Percentiles rank a stretch among this genome's conserved stretches.
Evolutionary conservation across 2,329 filamentous ascomycete genomes (phyloP).

Genomic region (Fusarium paranaense): DNA sequence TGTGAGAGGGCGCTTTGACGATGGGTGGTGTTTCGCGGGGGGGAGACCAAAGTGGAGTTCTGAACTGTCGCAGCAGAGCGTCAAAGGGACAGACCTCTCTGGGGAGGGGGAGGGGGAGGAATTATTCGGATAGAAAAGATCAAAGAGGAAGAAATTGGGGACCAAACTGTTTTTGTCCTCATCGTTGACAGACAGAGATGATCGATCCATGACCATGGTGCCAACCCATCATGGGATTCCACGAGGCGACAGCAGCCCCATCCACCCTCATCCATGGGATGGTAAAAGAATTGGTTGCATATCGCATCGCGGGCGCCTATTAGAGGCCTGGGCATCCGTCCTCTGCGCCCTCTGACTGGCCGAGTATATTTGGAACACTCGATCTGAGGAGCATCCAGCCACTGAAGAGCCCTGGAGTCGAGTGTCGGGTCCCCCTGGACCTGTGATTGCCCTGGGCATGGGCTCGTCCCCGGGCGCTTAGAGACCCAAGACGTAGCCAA

Average conservation of each 20-base stretch:
- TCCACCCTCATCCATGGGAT: not conserved
- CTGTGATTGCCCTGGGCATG: constrained; percentile 16
- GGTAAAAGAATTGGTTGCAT: constrained; percentile 16
- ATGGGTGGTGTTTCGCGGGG: constrained; percentile 41
- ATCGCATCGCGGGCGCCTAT: constrained; percentile 40
- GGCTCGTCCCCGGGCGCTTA: constrained; percentile 40
- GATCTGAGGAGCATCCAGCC: constrained; percentile 22
- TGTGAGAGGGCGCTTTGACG: constrained; percentile 34
- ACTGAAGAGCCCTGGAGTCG: constrained; percentile 16
- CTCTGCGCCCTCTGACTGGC: constrained; percentile 39
- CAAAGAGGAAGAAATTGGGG: constrained; percentile 20
- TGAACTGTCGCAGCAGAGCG: constrained; percentile 26
- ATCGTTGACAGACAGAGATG: not conserved
- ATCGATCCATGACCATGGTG: not conserved
- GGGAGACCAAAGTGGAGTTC: constrained; percentile 7
- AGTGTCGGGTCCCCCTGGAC: constrained; percentile 7
- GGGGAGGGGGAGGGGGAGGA: not conserved
- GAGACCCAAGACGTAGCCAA: constrained; percentile 32
- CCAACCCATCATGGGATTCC: constrained; percentile 10
- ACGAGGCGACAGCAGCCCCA: not conserved
- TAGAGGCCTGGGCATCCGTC: constrained; percentile 32
- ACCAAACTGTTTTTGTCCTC: constrained; percentile 25
- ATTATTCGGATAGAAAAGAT: constrained; percentile 1
- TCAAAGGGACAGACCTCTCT: not conserved
- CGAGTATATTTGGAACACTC: constrained; percentile 44